Percentiles rank a stretch among this genome's conserved stretches.
These are phyloP conservation scores for Polygonum aviculare DNA, from an alignment of 148 eudicot genomes.

Conservation along the genomic window DNA sequence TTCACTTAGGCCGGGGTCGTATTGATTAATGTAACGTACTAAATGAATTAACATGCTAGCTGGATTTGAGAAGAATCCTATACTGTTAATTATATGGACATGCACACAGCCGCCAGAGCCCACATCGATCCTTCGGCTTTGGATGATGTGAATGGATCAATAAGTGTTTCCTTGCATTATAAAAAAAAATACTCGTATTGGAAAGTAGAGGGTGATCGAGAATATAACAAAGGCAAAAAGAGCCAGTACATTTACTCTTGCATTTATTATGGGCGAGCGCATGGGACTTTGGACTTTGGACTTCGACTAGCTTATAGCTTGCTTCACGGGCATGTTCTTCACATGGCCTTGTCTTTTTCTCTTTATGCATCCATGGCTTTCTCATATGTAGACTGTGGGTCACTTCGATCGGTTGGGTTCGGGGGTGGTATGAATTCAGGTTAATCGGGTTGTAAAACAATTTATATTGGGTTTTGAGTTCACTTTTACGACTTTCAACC, in stretches of 20 bases:
- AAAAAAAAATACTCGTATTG: too few relatives aligned
- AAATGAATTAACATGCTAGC: not conserved
- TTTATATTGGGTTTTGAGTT: too few relatives aligned
- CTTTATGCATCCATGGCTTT: not conserved
- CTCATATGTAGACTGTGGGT: too few relatives aligned
- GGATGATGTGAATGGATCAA: not conserved
- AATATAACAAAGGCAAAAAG: not conserved
- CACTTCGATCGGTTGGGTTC: too few relatives aligned
- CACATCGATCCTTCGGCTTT: not conserved
- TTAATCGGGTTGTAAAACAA: too few relatives aligned
- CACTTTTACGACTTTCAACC: too few relatives aligned
- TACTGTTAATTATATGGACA: not conserved
- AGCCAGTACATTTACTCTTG: not conserved
- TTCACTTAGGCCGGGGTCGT: not conserved
- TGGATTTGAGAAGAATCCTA: not conserved
- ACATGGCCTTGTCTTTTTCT: not conserved
- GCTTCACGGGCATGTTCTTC: not conserved
- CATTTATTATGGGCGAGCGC: not conserved
- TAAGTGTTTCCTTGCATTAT: too few relatives aligned
- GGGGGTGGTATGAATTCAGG: too few relatives aligned
- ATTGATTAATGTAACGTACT: too few relatives aligned
- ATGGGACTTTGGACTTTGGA: not conserved
- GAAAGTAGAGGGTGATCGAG: not conserved
- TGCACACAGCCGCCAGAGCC: constrained; percentile 5
- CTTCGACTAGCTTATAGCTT: not conserved